Conservation (phyloP, 106 monocot genomes). For the Allium sativum region DNA sequence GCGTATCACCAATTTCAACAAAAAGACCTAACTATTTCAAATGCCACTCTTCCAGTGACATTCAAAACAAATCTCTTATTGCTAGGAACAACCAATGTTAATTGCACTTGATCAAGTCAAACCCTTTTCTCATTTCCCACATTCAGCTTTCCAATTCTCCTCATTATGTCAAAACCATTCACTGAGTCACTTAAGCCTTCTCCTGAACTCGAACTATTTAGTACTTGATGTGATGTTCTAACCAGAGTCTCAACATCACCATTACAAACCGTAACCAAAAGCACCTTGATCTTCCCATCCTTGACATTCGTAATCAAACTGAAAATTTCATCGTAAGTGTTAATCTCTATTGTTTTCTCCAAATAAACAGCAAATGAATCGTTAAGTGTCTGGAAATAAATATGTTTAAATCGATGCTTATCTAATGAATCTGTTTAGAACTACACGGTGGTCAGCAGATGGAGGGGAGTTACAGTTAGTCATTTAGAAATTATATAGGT, state of each 20-base stretch:
- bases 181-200: not conserved
- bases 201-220: too few species aligned
- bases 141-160: not conserved
- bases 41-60: conserved; percentile 65
- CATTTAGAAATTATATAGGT: too few species aligned
- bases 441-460: too few species aligned
- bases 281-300: conserved; percentile 46
- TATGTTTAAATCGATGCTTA: too few species aligned
- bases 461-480: too few species aligned
- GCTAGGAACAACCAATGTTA: conserved; percentile 36
- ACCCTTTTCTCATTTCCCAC: conserved; percentile 3
- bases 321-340: conserved; percentile 57
- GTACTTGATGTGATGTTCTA: conserved; percentile 52
- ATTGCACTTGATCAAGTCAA: conserved; percentile 39
- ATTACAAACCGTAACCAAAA: conserved; percentile 49
- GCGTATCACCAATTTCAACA: too few species aligned
- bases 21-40: conserved; percentile 53
- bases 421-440: too few species aligned
- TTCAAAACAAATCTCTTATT: conserved; percentile 62
- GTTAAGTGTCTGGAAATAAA: too few species aligned
- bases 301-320: conserved; percentile 45
- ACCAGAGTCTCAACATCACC: conserved; percentile 59
- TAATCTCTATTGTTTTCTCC: conserved; percentile 65
- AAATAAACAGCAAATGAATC: conserved; percentile 50
- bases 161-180: not conserved